Base-by-base conservation (phyloP, 2,329 filamentous ascomycete species). In the Paraphaeosphaeria sporulosa region DNA sequence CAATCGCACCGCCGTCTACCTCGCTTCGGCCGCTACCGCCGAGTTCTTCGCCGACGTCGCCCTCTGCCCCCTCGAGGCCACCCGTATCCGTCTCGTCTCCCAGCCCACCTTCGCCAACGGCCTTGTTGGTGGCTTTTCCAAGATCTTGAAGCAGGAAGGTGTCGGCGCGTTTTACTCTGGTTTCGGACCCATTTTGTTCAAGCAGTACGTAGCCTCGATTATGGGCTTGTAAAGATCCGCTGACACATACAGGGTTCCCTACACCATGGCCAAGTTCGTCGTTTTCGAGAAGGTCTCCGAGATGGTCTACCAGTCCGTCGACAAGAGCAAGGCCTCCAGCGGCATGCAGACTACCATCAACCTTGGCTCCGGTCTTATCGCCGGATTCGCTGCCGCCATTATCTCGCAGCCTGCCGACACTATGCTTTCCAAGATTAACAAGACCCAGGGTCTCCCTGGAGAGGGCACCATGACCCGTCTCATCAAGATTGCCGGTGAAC, bases 391-490 rank as follows among this genome's bases (percentile, higher is more conserved):
- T 74, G 92, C 92, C 73, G 92, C 92, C 77, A 79, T 94, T 73
- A 87, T 96, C 78, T 96, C 92, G 65, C 92, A 96, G 85, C 92
- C 92, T 72, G 92, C 92, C 79, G 92, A 96, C 81, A 96, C 92
- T 78, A 96, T 96, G 92, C 89, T 96, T 67, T 91, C 87, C 83
- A 95, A 94, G 88, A 95, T 96, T 86, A 96, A 96, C 90, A 95
- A 95, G 90, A 92, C 90, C 83, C 89, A 92, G 85, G 92, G 91
- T 82, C 84, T 88, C 63, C 92, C 92, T 69, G 92, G 92, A 85
- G 91, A 96, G 85, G 88, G 92, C 76, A 95, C 91, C 74, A 87
- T 87, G 78, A 86, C 84, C 80, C 90, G 92, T 81, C 83, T 96
- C 76, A 85, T 94, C 85, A 95, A 95, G 89, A 96, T 96, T 76